Percentiles rank a stretch among this genome's conserved stretches.
Evolutionary conservation across 2,329 filamentous ascomycete species (phyloP).

Genomic region (Trichoderma koningiopsis): DNA sequence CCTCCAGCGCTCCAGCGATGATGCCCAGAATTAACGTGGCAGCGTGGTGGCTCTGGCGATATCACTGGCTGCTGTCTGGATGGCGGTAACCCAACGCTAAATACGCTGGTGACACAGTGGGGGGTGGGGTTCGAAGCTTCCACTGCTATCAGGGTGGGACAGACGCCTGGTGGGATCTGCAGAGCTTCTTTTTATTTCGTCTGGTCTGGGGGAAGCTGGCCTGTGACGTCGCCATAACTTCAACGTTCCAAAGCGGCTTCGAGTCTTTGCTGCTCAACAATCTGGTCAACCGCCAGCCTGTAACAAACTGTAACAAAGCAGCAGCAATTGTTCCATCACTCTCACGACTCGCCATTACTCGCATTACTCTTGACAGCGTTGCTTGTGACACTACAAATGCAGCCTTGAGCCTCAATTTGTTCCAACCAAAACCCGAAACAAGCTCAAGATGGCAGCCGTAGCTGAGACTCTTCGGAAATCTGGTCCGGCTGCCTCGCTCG

Average conservation of each 20-base stretch:
- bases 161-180: slow-evolving; percentile 4
- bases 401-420: neutral
- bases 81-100: neutral
- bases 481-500: slow-evolving; percentile 43
- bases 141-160: slow-evolving; percentile 20
- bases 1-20: neutral
- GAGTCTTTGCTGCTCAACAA: neutral
- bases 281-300: neutral
- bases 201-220: neutral
- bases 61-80: slow-evolving; percentile 13
- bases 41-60: neutral
- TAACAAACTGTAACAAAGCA: neutral
- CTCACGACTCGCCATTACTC: neutral
- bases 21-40: neutral
- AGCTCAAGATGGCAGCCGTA: slow-evolving; percentile 34
- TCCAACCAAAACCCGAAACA: neutral
- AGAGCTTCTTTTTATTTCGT: slow-evolving; percentile 17
- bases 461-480: slow-evolving; percentile 38
- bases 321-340: neutral
- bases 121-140: slow-evolving; percentile 21
- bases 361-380: neutral
- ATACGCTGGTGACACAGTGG: slow-evolving; percentile 24
- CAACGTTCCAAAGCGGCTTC: neutral
- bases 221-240: neutral
- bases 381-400: slow-evolving; percentile 1